Percentiles rank a stretch among this genome's conserved stretches.
These are phyloP conservation scores for Dentipellis fragilis DNA, from an alignment of 768 basidiomycete genomes.

Conservation along the genomic window DNA sequence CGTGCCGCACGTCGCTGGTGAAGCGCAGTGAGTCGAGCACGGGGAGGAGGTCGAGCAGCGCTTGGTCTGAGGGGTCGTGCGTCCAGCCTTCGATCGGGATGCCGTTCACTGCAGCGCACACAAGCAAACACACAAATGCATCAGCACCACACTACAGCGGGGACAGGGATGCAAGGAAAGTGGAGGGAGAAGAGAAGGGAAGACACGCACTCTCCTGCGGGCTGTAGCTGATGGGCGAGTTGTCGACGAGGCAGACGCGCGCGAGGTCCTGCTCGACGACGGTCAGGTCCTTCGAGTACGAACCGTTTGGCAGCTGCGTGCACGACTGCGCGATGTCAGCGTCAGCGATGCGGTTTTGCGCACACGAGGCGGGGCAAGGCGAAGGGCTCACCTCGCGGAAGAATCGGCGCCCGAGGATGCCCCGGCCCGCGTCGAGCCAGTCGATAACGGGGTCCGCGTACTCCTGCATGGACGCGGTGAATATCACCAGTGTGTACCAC, in stretches of 20 bases:
- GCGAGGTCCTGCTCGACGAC: constrained; percentile 84
- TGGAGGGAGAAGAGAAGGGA: background rate
- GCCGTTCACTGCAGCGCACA: constrained; percentile 68
- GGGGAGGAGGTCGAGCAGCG: constrained; percentile 88
- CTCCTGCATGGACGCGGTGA: constrained; percentile 98
- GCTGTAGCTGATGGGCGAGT: constrained; percentile 87
- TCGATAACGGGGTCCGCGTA: constrained; percentile 99
- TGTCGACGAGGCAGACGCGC: constrained; percentile 92
- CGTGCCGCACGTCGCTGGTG: constrained; percentile 88
- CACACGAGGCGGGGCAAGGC: background rate
- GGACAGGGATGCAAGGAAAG: too few species aligned
- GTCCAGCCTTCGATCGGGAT: constrained; percentile 99
- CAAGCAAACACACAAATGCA: background rate
- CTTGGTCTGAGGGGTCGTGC: constrained; percentile 93
- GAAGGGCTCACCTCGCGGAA: constrained; percentile 74
- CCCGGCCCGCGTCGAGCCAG: constrained; percentile 93
- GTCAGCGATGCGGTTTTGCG: background rate
- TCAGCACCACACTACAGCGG: background rate
- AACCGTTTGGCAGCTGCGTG: constrained; percentile 83
- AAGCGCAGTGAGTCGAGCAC: constrained; percentile 94
- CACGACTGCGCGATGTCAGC: constrained; percentile 53
- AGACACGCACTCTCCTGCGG: constrained; percentile 73
- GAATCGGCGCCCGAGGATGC: constrained; percentile 78
- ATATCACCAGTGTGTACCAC: constrained; percentile 98
- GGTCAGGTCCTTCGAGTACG: constrained; percentile 89